Base-by-base conservation (phyloP, 495 filamentous ascomycete genomes). In the Parathielavia hyrcaniae region DNA sequence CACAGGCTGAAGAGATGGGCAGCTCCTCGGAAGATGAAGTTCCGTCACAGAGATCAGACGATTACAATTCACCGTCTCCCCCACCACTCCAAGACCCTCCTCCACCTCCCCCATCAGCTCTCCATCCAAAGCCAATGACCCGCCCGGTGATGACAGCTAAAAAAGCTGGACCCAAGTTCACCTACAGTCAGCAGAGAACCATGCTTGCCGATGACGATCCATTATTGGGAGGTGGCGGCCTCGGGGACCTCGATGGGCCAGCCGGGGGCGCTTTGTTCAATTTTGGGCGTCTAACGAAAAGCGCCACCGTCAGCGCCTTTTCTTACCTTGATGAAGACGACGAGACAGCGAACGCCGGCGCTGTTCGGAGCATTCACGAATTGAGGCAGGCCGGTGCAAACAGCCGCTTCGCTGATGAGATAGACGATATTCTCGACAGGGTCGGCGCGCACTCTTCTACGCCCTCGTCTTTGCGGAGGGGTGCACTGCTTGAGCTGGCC, bases 301-400 rank as follows among this genome's bases (percentile, higher is more conserved):
- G 69, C 35, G 44, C 67, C 14, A 61, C 61, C 12, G 48, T 61
- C 20, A 65, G 51, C 50, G 66, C 62, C 6, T 62, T 66, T 34
- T 64, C 65, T 0, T 68, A 74, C 43, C 61, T 66, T 38, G 67
- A 74, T 19, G 71, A 79, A 16, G 74, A 82, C 41, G 78, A 79
- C 16, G 82, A 85, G n/a, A 78, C 80, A 14, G 78, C 78, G 26
- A 71, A 71, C 45, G 74, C 77, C 44, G 79, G 77, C 14, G 74
- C 81, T 50, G 85, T 96, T 57, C 83, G 86, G 49, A 93, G 85
- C 60, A 87, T 97, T 36, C 91, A 97, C 66, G 93, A 98, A 68
- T 77, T 98, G 44, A 81, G 91, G 60, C 87, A 90, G 61, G 85
- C 90, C 40, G 93, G 93, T 9, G 84, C 85, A 22, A 95, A 91